These are phyloP conservation scores for Exserohilum rostratum DNA, from an alignment of 2,329 filamentous ascomycete species.

Conservation along the genomic window DNA sequence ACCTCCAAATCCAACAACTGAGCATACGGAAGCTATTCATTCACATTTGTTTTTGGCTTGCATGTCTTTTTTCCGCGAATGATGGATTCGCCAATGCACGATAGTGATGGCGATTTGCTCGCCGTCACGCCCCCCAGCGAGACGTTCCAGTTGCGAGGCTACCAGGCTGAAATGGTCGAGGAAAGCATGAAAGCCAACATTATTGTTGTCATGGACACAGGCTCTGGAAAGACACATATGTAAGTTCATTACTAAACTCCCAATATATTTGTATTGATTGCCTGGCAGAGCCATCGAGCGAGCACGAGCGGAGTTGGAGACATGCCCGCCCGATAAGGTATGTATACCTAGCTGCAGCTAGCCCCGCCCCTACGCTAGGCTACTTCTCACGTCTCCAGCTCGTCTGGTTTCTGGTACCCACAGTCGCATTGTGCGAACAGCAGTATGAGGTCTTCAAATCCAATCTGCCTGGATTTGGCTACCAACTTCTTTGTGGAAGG, in stretches of 20 bases:
- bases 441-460: conserved; percentile 47
- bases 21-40: background rate
- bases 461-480: conserved; percentile 57
- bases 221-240: conserved; percentile 57
- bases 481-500: conserved; percentile 68
- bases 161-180: conserved; percentile 58
- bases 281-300: conserved; percentile 50
- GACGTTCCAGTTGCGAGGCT: conserved; percentile 48
- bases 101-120: conserved; percentile 7
- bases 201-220: conserved; percentile 58
- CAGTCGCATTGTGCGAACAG: conserved; percentile 54
- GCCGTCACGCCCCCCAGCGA: conserved; percentile 11
- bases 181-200: conserved; percentile 53
- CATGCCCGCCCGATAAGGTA: conserved; percentile 45
- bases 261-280: conserved; percentile 12
- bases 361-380: conserved; percentile 1
- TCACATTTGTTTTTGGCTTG: background rate
- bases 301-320: conserved; percentile 52
- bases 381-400: conserved; percentile 34
- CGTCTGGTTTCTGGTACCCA: conserved; percentile 56
- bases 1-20: background rate
- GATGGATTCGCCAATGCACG: conserved; percentile 7
- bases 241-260: conserved; percentile 4
- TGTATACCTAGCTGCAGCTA: conserved; percentile 3
- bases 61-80: background rate